Evolutionary conservation across 192 early-diverging fungal genomes (phyloP).

Genomic region (Entophlyctis helioformis): DNA sequence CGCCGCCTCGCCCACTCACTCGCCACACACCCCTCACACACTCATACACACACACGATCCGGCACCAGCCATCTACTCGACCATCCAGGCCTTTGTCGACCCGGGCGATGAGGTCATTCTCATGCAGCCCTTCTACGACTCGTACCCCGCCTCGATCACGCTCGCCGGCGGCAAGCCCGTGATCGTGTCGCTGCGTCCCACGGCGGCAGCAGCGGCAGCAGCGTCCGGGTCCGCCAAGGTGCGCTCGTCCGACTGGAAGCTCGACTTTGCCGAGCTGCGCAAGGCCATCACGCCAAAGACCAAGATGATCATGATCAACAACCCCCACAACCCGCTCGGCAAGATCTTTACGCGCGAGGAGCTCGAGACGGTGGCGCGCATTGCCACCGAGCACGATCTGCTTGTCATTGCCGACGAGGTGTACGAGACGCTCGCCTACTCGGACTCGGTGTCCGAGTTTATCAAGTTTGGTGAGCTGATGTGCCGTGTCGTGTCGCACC

Average conservation of each 20-base stretch:
- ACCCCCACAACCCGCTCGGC: constrained; percentile 85
- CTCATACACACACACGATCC: too few species aligned
- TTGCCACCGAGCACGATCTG: constrained; percentile 73
- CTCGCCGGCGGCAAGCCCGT: constrained; percentile 83
- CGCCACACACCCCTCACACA: too few species aligned
- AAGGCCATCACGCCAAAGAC: constrained; percentile 61
- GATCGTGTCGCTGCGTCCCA: constrained; percentile 64
- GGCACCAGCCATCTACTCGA: constrained; percentile 68
- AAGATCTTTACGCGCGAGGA: constrained; percentile 73
- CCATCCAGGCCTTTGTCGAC: constrained; percentile 58
- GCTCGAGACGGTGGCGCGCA: constrained; percentile 55
- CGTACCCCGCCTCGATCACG: constrained; percentile 60
- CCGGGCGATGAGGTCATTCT: constrained; percentile 77
- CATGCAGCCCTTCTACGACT: constrained; percentile 95
- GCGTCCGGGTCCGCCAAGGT: too few species aligned
- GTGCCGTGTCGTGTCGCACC: too few species aligned
- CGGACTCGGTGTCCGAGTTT: constrained; percentile 29
- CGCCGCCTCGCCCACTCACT: too few species aligned
- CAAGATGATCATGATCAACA: constrained; percentile 87
- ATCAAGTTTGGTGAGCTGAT: constrained; percentile 38
- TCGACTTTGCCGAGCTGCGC: constrained; percentile 72
- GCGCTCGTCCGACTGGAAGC: constrained; percentile 76
- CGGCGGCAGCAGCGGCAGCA: too few species aligned
- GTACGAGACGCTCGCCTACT: constrained; percentile 80
- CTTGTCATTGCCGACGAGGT: constrained; percentile 89